phyloP scores from a whole-genome alignment of 768 basidiomycete species.

The Russula sp. region DNA sequence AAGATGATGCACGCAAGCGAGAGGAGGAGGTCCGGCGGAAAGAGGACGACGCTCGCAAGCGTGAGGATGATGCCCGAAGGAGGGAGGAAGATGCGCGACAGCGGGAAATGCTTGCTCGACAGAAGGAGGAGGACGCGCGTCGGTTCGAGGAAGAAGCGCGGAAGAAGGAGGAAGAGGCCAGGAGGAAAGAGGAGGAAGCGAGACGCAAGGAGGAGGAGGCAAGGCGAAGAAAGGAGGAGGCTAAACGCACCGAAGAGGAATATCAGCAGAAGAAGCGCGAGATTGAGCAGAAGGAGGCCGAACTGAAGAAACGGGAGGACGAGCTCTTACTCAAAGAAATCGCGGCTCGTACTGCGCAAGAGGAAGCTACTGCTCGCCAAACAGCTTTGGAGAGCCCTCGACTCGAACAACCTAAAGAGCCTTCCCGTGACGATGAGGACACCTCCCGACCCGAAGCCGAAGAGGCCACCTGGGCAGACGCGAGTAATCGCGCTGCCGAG shows the following conservation, averaged over 20 bases:
- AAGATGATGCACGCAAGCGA: conserved; percentile 34
- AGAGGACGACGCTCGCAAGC: conserved; percentile 39
- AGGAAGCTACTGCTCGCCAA: conserved; percentile 9
- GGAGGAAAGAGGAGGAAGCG: conserved; percentile 26
- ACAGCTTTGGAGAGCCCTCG: neutral
- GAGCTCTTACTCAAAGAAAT: conserved; percentile 23
- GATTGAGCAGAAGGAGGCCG: conserved; percentile 25
- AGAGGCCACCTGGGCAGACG: conserved; percentile 9
- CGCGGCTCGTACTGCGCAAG: conserved; percentile 9
- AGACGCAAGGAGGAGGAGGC: conserved; percentile 34
- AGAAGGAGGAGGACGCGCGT: conserved; percentile 36
- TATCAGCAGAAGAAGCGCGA: conserved; percentile 24
- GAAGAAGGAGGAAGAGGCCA: conserved; percentile 20
- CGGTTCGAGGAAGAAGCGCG: conserved; percentile 38
- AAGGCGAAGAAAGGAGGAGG: conserved; percentile 34
- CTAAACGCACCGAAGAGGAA: conserved; percentile 37
- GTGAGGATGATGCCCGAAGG: conserved; percentile 39
- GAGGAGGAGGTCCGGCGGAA: conserved; percentile 35
- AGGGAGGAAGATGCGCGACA: conserved; percentile 33
- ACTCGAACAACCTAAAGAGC: conserved; percentile 2
- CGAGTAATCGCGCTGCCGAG: neutral
- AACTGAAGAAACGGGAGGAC: conserved; percentile 24
- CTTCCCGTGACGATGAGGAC: conserved; percentile 6
- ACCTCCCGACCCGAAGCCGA: conserved; percentile 10
- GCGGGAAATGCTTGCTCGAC: conserved; percentile 34